phyloP scores from a whole-genome alignment of 2,329 filamentous ascomycete species.

The Aspergillus proliferans region DNA sequence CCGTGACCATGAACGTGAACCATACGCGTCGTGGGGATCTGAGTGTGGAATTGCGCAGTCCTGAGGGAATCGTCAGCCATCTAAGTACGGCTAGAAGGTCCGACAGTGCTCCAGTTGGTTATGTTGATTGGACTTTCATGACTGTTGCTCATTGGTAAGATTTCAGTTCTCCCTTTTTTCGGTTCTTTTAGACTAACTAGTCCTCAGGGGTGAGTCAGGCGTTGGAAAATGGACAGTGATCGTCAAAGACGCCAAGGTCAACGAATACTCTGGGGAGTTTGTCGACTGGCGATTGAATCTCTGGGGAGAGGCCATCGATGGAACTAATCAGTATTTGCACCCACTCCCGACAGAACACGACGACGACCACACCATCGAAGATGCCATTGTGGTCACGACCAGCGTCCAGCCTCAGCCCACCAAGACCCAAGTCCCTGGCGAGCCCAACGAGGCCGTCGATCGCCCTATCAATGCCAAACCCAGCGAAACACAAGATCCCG shows the following conservation, averaged over 20 bases:
- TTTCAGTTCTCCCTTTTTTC: background rate
- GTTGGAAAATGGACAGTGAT: constrained; percentile 86
- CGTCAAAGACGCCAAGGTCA: constrained; percentile 75
- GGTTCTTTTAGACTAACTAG: constrained; percentile 26
- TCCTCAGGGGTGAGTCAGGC: constrained; percentile 72
- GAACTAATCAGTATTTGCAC: constrained; percentile 62
- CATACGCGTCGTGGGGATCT: constrained; percentile 84
- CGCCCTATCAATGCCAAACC: constrained; percentile 60
- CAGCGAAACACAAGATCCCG: constrained; percentile 23
- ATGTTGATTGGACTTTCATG: constrained; percentile 98
- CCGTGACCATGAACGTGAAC: constrained; percentile 92
- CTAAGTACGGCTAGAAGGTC: constrained; percentile 67
- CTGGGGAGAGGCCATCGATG: constrained; percentile 83
- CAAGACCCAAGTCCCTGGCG: constrained; percentile 40
- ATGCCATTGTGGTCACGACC: constrained; percentile 58
- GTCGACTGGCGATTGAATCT: constrained; percentile 89
- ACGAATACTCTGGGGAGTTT: constrained; percentile 71
- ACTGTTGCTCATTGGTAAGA: constrained; percentile 88
- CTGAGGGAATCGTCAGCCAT: constrained; percentile 72
- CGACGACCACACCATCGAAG: constrained; percentile 70
- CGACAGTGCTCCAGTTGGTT: constrained; percentile 64
- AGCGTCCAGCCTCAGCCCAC: constrained; percentile 45
- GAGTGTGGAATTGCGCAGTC: constrained; percentile 85
- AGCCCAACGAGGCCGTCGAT: constrained; percentile 59
- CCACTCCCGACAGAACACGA: constrained; percentile 79